These are phyloP conservation scores for Aspergillus leporis DNA, from an alignment of 495 filamentous ascomycete genomes.

Conservation along the genomic window DNA sequence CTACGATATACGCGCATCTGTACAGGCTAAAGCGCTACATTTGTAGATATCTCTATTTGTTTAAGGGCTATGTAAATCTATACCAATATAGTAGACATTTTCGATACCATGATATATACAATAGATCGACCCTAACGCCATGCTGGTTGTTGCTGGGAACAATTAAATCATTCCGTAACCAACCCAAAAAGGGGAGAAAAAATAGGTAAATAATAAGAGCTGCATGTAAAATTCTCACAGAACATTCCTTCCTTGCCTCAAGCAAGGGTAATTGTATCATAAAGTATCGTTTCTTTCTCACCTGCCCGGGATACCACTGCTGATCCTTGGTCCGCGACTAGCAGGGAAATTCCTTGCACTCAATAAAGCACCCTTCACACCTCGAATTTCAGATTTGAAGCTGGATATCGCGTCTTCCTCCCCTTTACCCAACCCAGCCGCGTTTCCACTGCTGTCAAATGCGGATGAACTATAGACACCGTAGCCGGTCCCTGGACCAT, in stretches of 20 bases:
- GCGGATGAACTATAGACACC: constrained; percentile 32
- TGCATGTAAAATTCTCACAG: background rate
- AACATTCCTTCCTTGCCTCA: background rate
- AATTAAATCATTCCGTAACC: background rate
- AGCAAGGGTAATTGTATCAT: background rate
- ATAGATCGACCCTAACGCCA: constrained; percentile 14
- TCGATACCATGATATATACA: background rate
- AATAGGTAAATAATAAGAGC: background rate
- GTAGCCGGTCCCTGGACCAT: constrained; percentile 34
- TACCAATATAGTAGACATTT: background rate
- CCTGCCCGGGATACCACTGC: constrained; percentile 20
- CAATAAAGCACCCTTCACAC: constrained; percentile 90
- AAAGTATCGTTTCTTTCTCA: background rate
- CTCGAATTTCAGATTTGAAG: constrained; percentile 80
- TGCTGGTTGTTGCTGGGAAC: constrained; percentile 8
- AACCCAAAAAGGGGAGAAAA: background rate
- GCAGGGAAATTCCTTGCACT: constrained; percentile 70
- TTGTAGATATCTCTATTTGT: no score
- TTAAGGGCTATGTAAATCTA: background rate
- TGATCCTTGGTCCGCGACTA: constrained; percentile 35
- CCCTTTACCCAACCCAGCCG: constrained; percentile 44
- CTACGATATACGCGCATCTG: no score
- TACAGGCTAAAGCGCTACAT: no score
- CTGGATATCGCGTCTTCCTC: constrained; percentile 76
- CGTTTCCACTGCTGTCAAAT: constrained; percentile 26